These are phyloP conservation scores for Aspergillus incahuasiensis DNA, from an alignment of 495 filamentous ascomycete genomes.

Conservation along the genomic window DNA sequence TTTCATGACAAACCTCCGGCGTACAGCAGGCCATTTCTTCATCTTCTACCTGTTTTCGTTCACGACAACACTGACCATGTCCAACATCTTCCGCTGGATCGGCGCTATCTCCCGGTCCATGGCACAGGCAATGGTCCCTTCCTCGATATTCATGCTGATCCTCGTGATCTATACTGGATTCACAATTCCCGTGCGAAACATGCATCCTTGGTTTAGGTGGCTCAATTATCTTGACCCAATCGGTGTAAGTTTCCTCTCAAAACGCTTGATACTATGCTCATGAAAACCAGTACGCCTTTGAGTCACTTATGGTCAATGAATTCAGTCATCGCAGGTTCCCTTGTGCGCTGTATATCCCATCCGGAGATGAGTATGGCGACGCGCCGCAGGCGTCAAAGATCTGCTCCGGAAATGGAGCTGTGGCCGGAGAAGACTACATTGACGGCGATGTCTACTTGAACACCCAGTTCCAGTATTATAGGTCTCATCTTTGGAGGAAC, in stretches of 20 bases:
- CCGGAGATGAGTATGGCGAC: conserved; percentile 48
- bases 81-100: conserved; percentile 77
- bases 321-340: conserved; percentile 61
- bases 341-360: conserved; percentile 61
- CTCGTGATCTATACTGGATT: conserved; percentile 90
- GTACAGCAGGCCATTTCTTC: conserved; percentile 78
- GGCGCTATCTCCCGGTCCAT: conserved; percentile 74
- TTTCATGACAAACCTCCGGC: conserved; percentile 78
- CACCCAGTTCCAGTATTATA: conserved; percentile 55
- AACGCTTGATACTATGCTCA: background rate
- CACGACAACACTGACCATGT: conserved; percentile 64
- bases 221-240: conserved; percentile 83
- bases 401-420: conserved; percentile 60
- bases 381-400: conserved; percentile 35
- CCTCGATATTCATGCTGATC: conserved; percentile 75
- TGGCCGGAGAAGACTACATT: conserved; percentile 50
- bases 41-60: conserved; percentile 71
- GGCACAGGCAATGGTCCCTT: conserved; percentile 78
- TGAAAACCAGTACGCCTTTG: conserved; percentile 66
- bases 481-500: conserved; percentile 70
- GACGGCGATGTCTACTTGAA: conserved; percentile 68
- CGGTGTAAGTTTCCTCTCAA: conserved; percentile 31
- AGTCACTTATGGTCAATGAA: conserved; percentile 87
- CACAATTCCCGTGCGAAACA: conserved; percentile 65
- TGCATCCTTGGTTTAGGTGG: conserved; percentile 84